Evolutionary conservation across 148 eudicot genomes (phyloP).

Genomic region (Dianthus caryophyllus): DNA sequence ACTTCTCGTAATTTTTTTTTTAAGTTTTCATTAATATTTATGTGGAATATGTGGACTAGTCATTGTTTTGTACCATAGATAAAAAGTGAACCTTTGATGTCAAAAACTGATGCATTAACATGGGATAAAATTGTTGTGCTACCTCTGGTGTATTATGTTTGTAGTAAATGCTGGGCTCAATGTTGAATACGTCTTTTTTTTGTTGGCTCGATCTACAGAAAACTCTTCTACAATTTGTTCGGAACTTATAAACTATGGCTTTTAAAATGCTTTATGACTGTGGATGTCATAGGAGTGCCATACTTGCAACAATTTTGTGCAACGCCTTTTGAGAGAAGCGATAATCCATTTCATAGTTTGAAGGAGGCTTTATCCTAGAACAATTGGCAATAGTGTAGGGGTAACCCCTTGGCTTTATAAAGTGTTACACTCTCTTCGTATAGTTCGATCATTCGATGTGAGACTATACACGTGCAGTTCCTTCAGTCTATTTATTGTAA

Average conservation of each 20-base stretch:
- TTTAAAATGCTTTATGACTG: not conserved
- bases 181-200: not conserved
- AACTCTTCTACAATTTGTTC: too few relatives aligned
- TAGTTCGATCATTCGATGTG: too few relatives aligned
- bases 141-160: not conserved
- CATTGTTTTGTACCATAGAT: not conserved
- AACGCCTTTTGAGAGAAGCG: too few relatives aligned
- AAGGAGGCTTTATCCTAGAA: too few relatives aligned
- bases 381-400: too few relatives aligned
- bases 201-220: not conserved
- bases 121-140: not conserved
- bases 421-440: too few relatives aligned
- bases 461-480: too few relatives aligned
- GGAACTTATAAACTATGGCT: conserved; percentile 4
- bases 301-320: not conserved
- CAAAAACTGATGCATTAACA: not conserved
- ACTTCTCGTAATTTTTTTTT: not conserved
- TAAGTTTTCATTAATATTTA: not conserved
- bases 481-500: not conserved
- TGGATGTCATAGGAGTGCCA: not conserved
- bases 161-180: not conserved
- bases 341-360: too few relatives aligned
- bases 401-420: too few relatives aligned
- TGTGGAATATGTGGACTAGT: not conserved
- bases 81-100: not conserved